phyloP scores from a whole-genome alignment of 2,329 filamentous ascomycete species.

The Fusarium bulbicola region DNA sequence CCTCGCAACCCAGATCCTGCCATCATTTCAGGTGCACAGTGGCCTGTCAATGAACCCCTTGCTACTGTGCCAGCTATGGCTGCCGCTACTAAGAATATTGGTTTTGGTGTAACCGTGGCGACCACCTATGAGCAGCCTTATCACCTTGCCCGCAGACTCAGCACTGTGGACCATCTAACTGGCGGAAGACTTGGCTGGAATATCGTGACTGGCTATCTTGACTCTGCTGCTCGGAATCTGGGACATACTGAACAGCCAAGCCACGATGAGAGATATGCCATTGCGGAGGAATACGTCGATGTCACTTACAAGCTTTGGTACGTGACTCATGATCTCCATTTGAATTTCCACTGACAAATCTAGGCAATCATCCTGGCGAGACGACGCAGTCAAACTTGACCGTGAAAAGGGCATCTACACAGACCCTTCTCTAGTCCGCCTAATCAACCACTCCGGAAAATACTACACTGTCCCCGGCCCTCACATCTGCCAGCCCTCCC shows the following conservation, averaged over 20 bases:
- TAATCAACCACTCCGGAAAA: slow-evolving; percentile 73
- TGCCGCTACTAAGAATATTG: slow-evolving; percentile 72
- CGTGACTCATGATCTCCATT: neutral
- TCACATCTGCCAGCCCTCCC: slow-evolving; percentile 72
- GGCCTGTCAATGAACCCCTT: slow-evolving; percentile 76
- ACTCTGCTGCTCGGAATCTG: slow-evolving; percentile 74
- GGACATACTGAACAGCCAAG: slow-evolving; percentile 64
- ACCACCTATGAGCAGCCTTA: slow-evolving; percentile 79
- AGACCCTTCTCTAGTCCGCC: slow-evolving; percentile 60
- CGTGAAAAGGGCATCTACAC: slow-evolving; percentile 67
- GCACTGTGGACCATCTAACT: slow-evolving; percentile 74
- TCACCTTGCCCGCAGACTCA: slow-evolving; percentile 71
- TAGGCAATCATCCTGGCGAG: slow-evolving; percentile 69
- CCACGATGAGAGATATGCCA: slow-evolving; percentile 73
- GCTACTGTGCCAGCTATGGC: slow-evolving; percentile 75
- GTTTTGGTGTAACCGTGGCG: slow-evolving; percentile 74
- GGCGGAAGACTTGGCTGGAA: slow-evolving; percentile 60
- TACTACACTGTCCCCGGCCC: slow-evolving; percentile 72
- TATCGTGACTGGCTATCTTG: slow-evolving; percentile 76
- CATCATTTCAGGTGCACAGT: slow-evolving; percentile 71
- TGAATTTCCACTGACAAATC: neutral
- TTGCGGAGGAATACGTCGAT: slow-evolving; percentile 71
- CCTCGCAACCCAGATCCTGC: slow-evolving; percentile 62
- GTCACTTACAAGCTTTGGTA: slow-evolving; percentile 73
- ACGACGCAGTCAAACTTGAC: slow-evolving; percentile 71